phyloP scores from a whole-genome alignment of 306 rosid genomes.

The Luffa acutangula region DNA sequence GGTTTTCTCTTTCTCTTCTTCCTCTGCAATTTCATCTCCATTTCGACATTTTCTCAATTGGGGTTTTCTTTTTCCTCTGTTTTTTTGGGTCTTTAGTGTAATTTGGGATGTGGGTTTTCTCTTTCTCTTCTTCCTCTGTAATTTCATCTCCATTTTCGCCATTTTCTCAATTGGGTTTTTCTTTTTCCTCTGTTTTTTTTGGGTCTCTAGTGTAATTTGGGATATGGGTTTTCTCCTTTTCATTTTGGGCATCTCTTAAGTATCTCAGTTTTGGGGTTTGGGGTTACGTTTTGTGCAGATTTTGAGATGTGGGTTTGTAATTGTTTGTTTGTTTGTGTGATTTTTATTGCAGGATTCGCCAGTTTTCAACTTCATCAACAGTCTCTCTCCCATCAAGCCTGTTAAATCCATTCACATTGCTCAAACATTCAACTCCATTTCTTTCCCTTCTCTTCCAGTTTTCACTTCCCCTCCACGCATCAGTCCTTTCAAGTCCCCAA shows the following conservation, averaged over 20 bases:
- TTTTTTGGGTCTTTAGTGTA: no score
- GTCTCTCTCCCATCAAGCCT: constrained; percentile 79
- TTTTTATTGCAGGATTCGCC: constrained; percentile 70
- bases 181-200: background rate
- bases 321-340: no score
- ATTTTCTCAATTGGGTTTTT: background rate
- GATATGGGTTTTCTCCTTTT: background rate
- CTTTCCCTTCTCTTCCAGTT: constrained; percentile 61
- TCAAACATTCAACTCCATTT: constrained; percentile 60
- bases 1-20: background rate
- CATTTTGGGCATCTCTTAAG: background rate
- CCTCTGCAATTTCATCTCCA: background rate
- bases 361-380: constrained; percentile 56
- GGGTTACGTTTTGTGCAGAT: no score
- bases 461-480: constrained; percentile 65
- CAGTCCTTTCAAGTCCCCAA: constrained; percentile 51
- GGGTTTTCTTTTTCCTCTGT: background rate
- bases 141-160: background rate
- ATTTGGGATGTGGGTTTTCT: no score
- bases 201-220: background rate
- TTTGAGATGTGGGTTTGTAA: no score
- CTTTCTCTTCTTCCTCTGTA: no score
- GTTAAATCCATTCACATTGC: constrained; percentile 46
- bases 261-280: no score
- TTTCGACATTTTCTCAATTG: background rate